These are phyloP conservation scores for Linnemannia schmuckeri DNA, from an alignment of 192 early-diverging fungal species.

Conservation along the genomic window DNA sequence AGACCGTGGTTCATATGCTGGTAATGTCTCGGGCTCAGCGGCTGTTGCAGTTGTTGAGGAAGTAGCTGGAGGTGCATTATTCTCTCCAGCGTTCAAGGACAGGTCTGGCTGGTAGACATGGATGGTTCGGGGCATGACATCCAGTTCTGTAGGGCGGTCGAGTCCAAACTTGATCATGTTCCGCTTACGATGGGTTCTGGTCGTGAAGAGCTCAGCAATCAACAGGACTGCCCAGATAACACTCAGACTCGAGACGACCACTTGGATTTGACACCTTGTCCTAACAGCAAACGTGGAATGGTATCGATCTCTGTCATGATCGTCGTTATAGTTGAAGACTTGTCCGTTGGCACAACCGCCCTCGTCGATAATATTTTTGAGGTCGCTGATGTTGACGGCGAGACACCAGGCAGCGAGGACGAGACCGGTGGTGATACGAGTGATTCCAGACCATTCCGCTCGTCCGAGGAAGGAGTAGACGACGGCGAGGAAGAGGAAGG, in stretches of 20 bases:
- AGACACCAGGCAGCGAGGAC: not conserved
- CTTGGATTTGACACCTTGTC: conserved; percentile 20
- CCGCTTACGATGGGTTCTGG: conserved; percentile 8
- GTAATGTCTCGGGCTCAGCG: conserved; percentile 9
- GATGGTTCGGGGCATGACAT: not conserved
- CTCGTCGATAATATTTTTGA: not conserved
- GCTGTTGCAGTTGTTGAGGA: not conserved
- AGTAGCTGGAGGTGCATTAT: not conserved
- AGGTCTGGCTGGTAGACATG: conserved; percentile 24
- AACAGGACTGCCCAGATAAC: conserved; percentile 6
- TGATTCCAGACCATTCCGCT: conserved; percentile 12
- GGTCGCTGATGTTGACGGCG: not conserved
- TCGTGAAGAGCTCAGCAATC: conserved; percentile 6
- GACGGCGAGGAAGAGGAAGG: conserved; percentile 22
- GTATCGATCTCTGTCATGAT: not conserved
- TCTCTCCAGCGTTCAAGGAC: not conserved
- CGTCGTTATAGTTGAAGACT: not conserved
- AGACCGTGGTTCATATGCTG: conserved; percentile 20
- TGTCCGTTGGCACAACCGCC: conserved; percentile 2
- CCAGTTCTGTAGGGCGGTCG: not conserved
- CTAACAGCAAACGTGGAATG: not conserved
- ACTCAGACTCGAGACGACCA: not conserved
- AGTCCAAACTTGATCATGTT: not conserved
- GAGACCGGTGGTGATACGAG: conserved; percentile 3
- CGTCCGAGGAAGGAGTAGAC: conserved; percentile 20